These are phyloP conservation scores for Podosphaera xanthii DNA, from an alignment of 2,329 filamentous ascomycete species.

Conservation along the genomic window DNA sequence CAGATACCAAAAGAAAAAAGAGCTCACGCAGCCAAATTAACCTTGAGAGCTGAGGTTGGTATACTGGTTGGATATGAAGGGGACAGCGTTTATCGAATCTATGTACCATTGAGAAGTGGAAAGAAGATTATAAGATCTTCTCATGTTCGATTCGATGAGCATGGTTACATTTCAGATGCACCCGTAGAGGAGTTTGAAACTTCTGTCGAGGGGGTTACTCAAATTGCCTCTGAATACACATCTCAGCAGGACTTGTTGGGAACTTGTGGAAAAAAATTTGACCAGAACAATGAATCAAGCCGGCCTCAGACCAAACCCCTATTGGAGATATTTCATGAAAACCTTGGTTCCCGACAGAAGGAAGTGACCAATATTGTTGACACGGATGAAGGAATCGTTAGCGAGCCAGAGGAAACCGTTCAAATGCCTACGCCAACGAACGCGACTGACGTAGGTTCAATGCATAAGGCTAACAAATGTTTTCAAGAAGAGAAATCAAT, in stretches of 20 bases:
- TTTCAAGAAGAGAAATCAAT: too few species aligned
- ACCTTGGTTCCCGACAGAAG: neutral
- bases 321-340: neutral
- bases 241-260: neutral
- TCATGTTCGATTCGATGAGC: neutral
- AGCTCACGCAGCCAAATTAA: neutral
- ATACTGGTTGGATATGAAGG: slow-evolving; percentile 1
- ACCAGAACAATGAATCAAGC: neutral
- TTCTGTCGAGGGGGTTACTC: neutral
- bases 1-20: slow-evolving; percentile 1
- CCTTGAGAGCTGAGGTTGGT: neutral
- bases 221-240: neutral
- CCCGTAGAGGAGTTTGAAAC: neutral
- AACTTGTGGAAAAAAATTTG: neutral
- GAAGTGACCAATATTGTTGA: neutral
- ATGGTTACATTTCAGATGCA: neutral
- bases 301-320: neutral
- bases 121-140: neutral
- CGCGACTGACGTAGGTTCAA: too few species aligned
- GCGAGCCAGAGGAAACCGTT: too few species aligned
- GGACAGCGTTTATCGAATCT: neutral
- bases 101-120: neutral
- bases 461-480: too few species aligned
- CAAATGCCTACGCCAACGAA: too few species aligned
- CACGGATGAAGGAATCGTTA: neutral